Evolutionary conservation across 2,329 filamentous ascomycete species (phyloP).

Genomic region (Ascochyta lentis): DNA sequence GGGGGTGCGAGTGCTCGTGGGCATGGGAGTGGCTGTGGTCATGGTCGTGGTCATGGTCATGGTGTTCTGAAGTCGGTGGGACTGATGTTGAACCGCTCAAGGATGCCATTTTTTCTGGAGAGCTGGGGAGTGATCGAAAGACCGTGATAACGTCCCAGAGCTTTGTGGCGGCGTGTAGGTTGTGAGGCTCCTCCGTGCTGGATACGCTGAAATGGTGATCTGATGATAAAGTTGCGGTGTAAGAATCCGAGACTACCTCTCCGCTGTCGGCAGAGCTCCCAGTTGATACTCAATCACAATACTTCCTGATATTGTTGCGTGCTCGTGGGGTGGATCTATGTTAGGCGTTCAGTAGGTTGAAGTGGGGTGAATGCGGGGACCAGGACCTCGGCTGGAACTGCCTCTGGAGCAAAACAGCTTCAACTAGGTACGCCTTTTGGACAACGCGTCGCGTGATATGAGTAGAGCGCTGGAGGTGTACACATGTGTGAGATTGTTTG

Average conservation of each 20-base stretch:
- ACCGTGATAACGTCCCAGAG: too few species aligned
- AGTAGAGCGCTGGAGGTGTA: not conserved
- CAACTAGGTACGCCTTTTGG: not conserved
- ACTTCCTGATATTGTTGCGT: conserved; percentile 8
- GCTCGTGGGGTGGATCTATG: conserved; percentile 9
- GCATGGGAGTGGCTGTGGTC: not conserved
- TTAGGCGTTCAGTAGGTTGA: conserved; percentile 7
- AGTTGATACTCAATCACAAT: conserved; percentile 1
- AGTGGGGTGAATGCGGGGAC: conserved; percentile 19
- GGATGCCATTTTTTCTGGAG: conserved; percentile 1
- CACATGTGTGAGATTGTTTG: not conserved
- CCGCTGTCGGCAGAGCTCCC: not conserved
- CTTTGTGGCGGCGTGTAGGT: not conserved
- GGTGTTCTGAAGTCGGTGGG: conserved; percentile 8
- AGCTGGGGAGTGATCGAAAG: not conserved
- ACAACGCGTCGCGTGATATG: not conserved
- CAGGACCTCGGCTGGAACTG: conserved; percentile 8
- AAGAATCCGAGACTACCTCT: not conserved
- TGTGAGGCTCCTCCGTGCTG: too few species aligned
- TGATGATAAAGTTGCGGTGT: not conserved
- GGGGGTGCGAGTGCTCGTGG: conserved; percentile 1
- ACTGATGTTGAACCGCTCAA: conserved; percentile 12
- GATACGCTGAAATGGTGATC: not conserved
- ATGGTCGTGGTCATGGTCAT: not conserved
- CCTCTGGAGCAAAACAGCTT: not conserved